Conservation (phyloP, 169 alveolate genomes). For the Perkinsus olseni region DNA sequence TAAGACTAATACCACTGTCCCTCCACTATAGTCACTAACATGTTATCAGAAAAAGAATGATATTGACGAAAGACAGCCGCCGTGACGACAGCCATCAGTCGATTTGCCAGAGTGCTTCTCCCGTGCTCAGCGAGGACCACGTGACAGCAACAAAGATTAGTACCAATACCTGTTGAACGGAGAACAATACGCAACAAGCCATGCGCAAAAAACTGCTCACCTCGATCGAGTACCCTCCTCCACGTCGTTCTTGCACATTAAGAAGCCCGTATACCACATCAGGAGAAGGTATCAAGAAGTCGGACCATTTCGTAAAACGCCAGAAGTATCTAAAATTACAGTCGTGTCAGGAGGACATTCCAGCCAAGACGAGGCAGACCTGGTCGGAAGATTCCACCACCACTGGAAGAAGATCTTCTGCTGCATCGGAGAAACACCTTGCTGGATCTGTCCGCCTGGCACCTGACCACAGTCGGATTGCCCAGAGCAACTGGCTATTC, state of each 20-base stretch:
- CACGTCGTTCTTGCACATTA: neutral
- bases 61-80: neutral
- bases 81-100: neutral
- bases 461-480: neutral
- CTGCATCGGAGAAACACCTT: neutral
- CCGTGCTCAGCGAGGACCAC: neutral
- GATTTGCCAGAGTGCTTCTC: neutral
- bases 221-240: neutral
- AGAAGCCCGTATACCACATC: neutral
- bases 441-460: conserved; percentile 1
- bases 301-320: neutral
- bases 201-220: neutral
- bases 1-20: neutral
- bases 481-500: neutral
- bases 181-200: neutral
- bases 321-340: neutral
- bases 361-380: neutral
- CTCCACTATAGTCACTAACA: neutral
- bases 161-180: neutral
- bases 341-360: neutral
- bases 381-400: neutral
- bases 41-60: neutral
- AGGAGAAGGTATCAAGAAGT: neutral
- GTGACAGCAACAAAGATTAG: neutral
- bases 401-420: neutral